Conservation (phyloP, 768 basidiomycete species). For the Auricularia sp. region DNA sequence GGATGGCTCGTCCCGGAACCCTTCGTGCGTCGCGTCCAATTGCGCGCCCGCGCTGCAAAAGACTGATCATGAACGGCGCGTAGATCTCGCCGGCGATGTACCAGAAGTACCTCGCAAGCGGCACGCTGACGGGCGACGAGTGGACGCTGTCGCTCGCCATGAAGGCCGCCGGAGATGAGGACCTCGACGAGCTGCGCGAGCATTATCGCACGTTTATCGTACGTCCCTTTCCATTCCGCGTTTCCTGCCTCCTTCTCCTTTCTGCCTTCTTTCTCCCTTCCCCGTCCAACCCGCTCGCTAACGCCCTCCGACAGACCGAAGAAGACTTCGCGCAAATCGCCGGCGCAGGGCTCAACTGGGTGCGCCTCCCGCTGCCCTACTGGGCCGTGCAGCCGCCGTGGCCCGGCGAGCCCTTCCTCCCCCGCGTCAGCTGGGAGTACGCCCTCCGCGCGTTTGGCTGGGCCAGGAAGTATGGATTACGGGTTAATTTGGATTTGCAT, state of each 20-base stretch:
- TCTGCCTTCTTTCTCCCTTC: not conserved
- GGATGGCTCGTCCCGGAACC: conserved; percentile 77
- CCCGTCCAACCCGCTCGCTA: not conserved
- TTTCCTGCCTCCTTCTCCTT: too few relatives aligned
- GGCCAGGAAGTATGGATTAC: conserved; percentile 93
- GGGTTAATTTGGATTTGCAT: conserved; percentile 84
- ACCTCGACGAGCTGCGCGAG: conserved; percentile 59
- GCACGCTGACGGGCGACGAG: conserved; percentile 55
- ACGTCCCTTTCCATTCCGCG: too few relatives aligned
- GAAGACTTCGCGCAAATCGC: conserved; percentile 91
- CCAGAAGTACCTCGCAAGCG: conserved; percentile 44
- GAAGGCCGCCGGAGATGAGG: conserved; percentile 59
- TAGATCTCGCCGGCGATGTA: conserved; percentile 61
- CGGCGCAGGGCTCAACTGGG: conserved; percentile 85
- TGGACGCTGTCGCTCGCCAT: conserved; percentile 71
- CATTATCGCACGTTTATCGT: conserved; percentile 96
- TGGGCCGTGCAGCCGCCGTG: conserved; percentile 74
- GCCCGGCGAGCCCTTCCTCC: conserved; percentile 65
- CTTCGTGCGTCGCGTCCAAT: conserved; percentile 24
- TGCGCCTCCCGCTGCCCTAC: conserved; percentile 81
- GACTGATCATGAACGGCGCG: too few relatives aligned
- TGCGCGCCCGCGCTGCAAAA: too few relatives aligned
- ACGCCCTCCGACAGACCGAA: conserved; percentile 55
- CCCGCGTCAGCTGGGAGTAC: conserved; percentile 79
- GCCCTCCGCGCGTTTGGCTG: conserved; percentile 88